A percentile compares a stretch with the other conserved stretches of the same genome.
Evolutionary conservation across 140 eudicot species (phyloP).

Genomic region (Anethum foeniculum): DNA sequence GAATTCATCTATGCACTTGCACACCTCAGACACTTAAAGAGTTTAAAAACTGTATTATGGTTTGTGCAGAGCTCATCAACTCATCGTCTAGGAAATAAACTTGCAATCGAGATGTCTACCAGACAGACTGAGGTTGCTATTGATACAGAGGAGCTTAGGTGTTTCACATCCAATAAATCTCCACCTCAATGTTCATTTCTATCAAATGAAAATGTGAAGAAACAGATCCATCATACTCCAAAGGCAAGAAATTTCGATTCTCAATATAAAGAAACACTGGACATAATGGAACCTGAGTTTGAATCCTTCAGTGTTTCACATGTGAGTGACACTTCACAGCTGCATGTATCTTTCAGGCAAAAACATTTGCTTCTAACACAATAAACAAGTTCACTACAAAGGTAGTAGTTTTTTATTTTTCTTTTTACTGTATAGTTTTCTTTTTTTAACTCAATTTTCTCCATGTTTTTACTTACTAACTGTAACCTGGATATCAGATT

Average conservation of each 20-base stretch:
- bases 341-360: not conserved
- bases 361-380: not conserved
- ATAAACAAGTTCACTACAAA: not conserved
- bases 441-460: too few relatives aligned
- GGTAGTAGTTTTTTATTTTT: not conserved
- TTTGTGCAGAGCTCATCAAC: slow-evolving; percentile 24
- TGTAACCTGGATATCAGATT: not conserved
- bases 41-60: not conserved
- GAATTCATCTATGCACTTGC: not conserved
- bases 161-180: slow-evolving; percentile 27
- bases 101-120: not conserved
- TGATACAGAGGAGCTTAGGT: slow-evolving; percentile 37
- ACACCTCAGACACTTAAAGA: not conserved
- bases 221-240: not conserved
- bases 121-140: slow-evolving; percentile 23
- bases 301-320: not conserved
- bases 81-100: not conserved
- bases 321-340: not conserved
- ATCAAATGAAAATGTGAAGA: slow-evolving; percentile 10
- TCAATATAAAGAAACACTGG: not conserved
- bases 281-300: not conserved
- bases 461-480: too few relatives aligned
- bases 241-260: not conserved
- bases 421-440: too few relatives aligned
- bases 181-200: slow-evolving; percentile 33